Percentiles rank a stretch among this genome's conserved stretches.
These are phyloP conservation scores for Avena sativa DNA, from an alignment of 176 grass and related monocot species.

Conservation along the genomic window DNA sequence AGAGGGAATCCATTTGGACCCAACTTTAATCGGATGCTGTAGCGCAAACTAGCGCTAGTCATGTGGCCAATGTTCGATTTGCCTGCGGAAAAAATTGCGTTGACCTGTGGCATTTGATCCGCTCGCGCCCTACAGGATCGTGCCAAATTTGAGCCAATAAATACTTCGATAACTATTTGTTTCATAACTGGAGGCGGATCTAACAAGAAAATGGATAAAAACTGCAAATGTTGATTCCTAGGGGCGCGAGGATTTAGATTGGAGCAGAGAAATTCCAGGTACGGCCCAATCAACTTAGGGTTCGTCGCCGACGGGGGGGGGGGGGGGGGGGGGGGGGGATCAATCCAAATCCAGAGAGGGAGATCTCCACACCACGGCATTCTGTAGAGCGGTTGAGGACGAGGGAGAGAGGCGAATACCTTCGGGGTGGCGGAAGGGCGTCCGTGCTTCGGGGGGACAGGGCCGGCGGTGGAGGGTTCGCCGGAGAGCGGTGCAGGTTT, in stretches of 20 bases:
- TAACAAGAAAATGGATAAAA: background rate
- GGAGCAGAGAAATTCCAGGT: background rate
- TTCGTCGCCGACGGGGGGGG: background rate
- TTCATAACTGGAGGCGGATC: background rate
- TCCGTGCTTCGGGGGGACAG: background rate
- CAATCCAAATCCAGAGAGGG: background rate
- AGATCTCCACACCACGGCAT: background rate
- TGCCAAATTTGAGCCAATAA: background rate
- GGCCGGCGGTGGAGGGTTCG: background rate
- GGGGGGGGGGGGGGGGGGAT: background rate
- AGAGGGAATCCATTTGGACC: background rate
- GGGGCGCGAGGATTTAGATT: background rate
- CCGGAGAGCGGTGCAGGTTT: constrained; percentile 18
- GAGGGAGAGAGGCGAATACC: background rate
- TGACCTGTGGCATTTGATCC: background rate
- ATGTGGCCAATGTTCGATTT: background rate
- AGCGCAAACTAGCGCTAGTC: no score
- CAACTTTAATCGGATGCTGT: background rate
- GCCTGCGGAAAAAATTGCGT: background rate
- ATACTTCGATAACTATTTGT: background rate
- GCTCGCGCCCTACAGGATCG: background rate
- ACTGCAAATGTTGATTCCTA: background rate
- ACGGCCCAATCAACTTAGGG: background rate
- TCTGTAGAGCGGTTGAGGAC: background rate
- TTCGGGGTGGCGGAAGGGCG: background rate